These are phyloP conservation scores for Gossypium sturtianum DNA, from an alignment of 345 rosid species.

Conservation along the genomic window DNA sequence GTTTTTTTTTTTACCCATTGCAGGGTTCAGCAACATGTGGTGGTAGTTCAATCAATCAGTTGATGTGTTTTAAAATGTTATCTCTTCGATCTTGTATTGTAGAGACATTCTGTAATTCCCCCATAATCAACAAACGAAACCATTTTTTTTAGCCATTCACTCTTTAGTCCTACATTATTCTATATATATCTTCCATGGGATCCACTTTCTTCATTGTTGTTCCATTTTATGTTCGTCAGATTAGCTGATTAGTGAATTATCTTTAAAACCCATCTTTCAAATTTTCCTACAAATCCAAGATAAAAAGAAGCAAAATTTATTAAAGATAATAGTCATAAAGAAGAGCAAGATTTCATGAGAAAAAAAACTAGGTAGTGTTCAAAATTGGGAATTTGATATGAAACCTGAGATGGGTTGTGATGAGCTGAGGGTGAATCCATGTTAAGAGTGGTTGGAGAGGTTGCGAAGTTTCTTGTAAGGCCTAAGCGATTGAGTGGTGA, in stretches of 20 bases:
- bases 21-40: constrained; percentile 55
- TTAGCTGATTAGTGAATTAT: constrained; percentile 37
- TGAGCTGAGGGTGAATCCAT: constrained; percentile 58
- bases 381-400: constrained; percentile 2
- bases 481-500: constrained; percentile 29
- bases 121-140: background rate
- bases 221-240: constrained; percentile 57
- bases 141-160: no score
- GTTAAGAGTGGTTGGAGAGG: constrained; percentile 39
- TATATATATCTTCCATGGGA: constrained; percentile 36
- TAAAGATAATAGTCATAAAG: background rate
- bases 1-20: background rate
- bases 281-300: background rate
- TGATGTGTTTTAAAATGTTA: constrained; percentile 50
- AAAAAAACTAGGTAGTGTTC: constrained; percentile 4
- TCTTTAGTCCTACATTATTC: background rate
- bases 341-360: constrained; percentile 5
- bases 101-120: constrained; percentile 60
- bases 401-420: constrained; percentile 49
- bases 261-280: background rate
- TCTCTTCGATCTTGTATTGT: constrained; percentile 57
- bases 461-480: constrained; percentile 37
- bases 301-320: no score
- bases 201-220: no score
- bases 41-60: constrained; percentile 58